Percentiles rank a stretch among this genome's conserved stretches.
Evolutionary conservation across 2,329 filamentous ascomycete genomes (phyloP).

Genomic region (Pestalotiopsis sp.): DNA sequence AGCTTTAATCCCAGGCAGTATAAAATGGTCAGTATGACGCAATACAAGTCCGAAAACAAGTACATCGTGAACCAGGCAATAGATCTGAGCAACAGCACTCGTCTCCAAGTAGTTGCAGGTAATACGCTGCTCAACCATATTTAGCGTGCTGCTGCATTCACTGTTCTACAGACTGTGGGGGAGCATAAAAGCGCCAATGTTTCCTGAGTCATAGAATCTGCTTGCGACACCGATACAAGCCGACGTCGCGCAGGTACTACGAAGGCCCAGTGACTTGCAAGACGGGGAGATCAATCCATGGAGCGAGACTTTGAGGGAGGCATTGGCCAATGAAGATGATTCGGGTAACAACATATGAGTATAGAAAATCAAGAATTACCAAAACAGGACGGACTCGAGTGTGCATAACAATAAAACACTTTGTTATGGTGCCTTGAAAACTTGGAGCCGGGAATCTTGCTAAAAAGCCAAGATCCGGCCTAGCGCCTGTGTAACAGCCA

Average conservation of each 20-base stretch:
- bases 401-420: neutral
- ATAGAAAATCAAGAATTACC: neutral
- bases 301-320: too few relatives aligned
- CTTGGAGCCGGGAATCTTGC: neutral
- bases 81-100: too few relatives aligned
- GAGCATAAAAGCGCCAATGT: neutral
- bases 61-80: too few relatives aligned
- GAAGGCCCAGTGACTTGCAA: neutral
- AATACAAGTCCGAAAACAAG: too few relatives aligned
- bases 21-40: too few relatives aligned
- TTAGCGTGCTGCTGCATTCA: too few relatives aligned
- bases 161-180: neutral
- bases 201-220: neutral
- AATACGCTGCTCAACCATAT: too few relatives aligned
- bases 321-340: neutral
- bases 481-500: neutral
- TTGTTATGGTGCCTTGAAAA: neutral
- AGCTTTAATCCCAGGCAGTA: too few relatives aligned
- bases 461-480: neutral
- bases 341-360: neutral
- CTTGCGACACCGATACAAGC: neutral
- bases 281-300: too few relatives aligned
- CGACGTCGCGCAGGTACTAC: neutral
- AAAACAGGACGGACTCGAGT: neutral
- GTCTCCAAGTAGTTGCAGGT: too few relatives aligned